Evolutionary conservation across 768 basidiomycete species (phyloP), one percentile per base, ranked within the genome.

Genomic region (Tephrocybe sp.): DNA sequence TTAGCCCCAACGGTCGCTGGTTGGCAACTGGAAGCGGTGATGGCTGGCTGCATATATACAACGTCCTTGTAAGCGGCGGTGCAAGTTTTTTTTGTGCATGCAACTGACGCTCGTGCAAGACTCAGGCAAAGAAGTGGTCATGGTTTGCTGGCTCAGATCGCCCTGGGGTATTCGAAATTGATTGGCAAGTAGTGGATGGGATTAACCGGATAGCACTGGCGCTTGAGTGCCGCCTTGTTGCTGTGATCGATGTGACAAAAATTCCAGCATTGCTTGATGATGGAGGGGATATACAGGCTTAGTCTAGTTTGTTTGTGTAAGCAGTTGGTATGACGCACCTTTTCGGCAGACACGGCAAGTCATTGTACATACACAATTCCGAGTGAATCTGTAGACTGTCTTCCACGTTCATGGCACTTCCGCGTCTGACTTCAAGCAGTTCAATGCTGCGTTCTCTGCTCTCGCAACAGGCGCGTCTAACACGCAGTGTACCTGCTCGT

Each of bases 21-120:
- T 64, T 94, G 22, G 86, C 86, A 2, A 88, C 88, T 12, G 91
- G 88, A 1, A 80, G 87, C 50, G 86, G 85, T 24, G 91, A 94
- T 60, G 88, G 89, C 7, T 78, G 79, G 70, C 58, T 94, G 47
- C 73, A 83, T 57, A 69, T 94, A 22, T 94, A 91, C 57, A 74
- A 83, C 52, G 71, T 84, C 24, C 69, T 78, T 69, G 90, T 88
- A 56, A 44, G 77, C 64, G 16, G 27, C 16, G 30, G 15, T 7
- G 4, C 24, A 13, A 9, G 7, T 21, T 10, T 10, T 25, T 57
- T 1, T n/a, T 5, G 19, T 50, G 4, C 11, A 36, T 5, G 1
- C 34, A 21, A 19, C 22, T 53, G n/a, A 42, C 29, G 3, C 18
- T 27, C n/a, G 11, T 36, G 25, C 25, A 47, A 74, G 75, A 59